Percentiles rank a stretch among this genome's conserved stretches.
phyloP scores from a whole-genome alignment of 2,329 filamentous ascomycete species.

The Gremmenia infestans region DNA sequence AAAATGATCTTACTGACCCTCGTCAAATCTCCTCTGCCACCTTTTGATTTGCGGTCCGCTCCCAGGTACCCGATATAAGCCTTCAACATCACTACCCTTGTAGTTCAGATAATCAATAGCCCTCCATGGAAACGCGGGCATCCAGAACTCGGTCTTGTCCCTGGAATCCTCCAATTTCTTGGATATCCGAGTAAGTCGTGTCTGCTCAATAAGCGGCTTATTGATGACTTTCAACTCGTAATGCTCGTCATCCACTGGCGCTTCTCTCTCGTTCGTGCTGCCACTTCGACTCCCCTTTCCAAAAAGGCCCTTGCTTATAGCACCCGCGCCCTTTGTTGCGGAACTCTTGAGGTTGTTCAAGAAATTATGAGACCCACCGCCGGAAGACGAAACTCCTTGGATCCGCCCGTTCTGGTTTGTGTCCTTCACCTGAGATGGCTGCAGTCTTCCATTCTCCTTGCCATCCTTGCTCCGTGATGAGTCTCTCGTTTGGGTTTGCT shows the following conservation, averaged over 20 bases:
- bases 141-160: constrained; percentile 98
- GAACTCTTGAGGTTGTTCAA: constrained; percentile 70
- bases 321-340: constrained; percentile 70
- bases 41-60: constrained; percentile 87
- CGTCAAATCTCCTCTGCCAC: constrained; percentile 88
- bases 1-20: constrained; percentile 47
- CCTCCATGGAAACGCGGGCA: constrained; percentile 92
- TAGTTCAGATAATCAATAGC: constrained; percentile 96
- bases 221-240: constrained; percentile 85
- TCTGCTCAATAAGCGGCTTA: constrained; percentile 79
- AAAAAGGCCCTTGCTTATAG: constrained; percentile 77
- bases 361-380: constrained; percentile 52
- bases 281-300: constrained; percentile 68
- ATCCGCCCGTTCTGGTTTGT: constrained; percentile 27
- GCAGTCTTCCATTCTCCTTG: constrained; percentile 37
- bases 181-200: constrained; percentile 84
- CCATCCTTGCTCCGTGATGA: constrained; percentile 31
- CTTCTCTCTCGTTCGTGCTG: constrained; percentile 63
- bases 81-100: constrained; percentile 89
- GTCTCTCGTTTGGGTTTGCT: constrained; percentile 42
- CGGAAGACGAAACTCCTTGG: constrained; percentile 47
- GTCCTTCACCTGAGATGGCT: constrained; percentile 12
- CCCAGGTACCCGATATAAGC: constrained; percentile 86
- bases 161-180: constrained; percentile 81
- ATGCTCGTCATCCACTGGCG: constrained; percentile 69